Conservation (phyloP, 208 protist species). For the Leishmania turanica region DNA sequence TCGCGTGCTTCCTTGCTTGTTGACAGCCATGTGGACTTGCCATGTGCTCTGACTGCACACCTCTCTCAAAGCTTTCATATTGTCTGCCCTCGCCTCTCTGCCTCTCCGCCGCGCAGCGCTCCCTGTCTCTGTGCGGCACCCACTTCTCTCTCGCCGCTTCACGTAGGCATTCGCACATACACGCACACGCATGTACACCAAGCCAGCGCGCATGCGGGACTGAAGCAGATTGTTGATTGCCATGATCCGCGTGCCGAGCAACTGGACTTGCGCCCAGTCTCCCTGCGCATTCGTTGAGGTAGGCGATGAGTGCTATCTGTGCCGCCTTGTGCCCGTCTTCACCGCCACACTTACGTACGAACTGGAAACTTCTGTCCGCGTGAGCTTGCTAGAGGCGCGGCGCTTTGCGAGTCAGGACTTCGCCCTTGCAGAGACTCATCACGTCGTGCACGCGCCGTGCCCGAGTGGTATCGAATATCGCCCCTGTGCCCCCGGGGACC, state of each 20-base stretch:
- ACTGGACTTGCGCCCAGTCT: slow-evolving; percentile 46
- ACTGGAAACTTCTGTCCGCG: slow-evolving; percentile 21
- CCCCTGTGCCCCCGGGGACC: slow-evolving; percentile 1
- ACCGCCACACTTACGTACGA: slow-evolving; percentile 19
- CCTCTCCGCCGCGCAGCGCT: neutral
- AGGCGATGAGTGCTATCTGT: slow-evolving; percentile 33
- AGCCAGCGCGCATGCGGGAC: neutral
- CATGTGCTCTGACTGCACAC: neutral
- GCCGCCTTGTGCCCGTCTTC: slow-evolving; percentile 34
- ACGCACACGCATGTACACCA: neutral
- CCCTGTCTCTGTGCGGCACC: neutral
- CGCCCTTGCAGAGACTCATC: slow-evolving; percentile 37
- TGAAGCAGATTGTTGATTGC: neutral
- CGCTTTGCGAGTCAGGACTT: slow-evolving; percentile 57
- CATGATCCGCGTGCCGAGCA: slow-evolving; percentile 59
- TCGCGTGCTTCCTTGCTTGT: neutral
- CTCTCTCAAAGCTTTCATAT: neutral
- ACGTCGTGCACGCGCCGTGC: slow-evolving; percentile 9
- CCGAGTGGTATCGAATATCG: slow-evolving; percentile 8
- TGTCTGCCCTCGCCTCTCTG: neutral
- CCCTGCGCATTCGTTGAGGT: slow-evolving; percentile 53
- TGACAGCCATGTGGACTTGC: neutral
- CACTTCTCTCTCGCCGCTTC: neutral
- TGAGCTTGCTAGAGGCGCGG: slow-evolving; percentile 23
- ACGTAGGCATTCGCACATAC: neutral